Evolutionary conservation across 1,284 basidiomycete genomes (phyloP).

Genomic region (Golubevia pallescens): DNA sequence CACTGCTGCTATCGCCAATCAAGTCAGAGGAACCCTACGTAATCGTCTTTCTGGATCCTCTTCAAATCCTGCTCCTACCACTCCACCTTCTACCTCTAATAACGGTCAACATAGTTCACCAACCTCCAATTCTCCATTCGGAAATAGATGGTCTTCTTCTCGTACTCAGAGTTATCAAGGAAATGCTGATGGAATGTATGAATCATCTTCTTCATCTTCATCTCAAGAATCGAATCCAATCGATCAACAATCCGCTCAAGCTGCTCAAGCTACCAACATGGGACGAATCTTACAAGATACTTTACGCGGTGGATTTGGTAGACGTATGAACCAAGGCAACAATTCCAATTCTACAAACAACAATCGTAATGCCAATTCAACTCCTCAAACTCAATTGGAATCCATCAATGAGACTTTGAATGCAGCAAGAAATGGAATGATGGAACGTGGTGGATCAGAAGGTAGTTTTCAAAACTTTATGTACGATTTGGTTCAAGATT

Average conservation of each 20-base stretch:
- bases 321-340: background rate
- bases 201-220: background rate
- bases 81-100: background rate
- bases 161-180: background rate
- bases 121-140: too few relatives aligned
- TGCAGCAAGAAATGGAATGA: slow-evolving; percentile 3
- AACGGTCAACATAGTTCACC: too few relatives aligned
- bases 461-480: slow-evolving; percentile 49
- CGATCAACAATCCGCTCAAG: background rate
- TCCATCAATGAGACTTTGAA: slow-evolving; percentile 8
- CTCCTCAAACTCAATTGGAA: slow-evolving; percentile 5
- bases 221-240: background rate
- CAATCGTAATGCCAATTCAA: background rate
- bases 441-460: slow-evolving; percentile 2
- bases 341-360: background rate
- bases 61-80: background rate
- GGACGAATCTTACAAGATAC: background rate
- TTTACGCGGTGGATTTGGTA: background rate
- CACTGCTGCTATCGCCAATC: background rate
- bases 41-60: background rate
- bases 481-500: slow-evolving; percentile 37
- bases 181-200: background rate
- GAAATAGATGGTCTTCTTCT: background rate
- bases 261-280: background rate
- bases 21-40: background rate